Percentiles rank a stretch among this genome's conserved stretches.
These are phyloP conservation scores for Moelleriella libera DNA, from an alignment of 2,329 filamentous ascomycete genomes.

Conservation along the genomic window DNA sequence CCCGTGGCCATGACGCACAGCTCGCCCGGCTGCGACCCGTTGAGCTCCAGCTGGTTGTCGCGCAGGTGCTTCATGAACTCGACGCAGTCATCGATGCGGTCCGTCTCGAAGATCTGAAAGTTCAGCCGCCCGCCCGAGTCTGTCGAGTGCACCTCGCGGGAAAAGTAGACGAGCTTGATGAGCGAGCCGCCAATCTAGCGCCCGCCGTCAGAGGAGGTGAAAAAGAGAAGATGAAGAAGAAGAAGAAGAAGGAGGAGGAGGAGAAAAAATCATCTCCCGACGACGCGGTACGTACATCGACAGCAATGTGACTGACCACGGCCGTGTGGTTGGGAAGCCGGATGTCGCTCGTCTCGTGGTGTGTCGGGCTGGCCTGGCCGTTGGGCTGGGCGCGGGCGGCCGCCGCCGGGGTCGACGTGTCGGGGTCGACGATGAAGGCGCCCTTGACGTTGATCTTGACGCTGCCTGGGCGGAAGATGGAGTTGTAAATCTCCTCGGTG, in stretches of 20 bases:
- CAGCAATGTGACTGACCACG: slow-evolving; percentile 89
- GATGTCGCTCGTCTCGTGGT: slow-evolving; percentile 77
- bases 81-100: slow-evolving; percentile 84
- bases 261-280: too few species aligned
- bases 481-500: slow-evolving; percentile 42
- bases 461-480: slow-evolving; percentile 48
- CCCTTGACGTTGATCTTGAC: slow-evolving; percentile 95
- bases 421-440: slow-evolving; percentile 89
- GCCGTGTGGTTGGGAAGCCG: slow-evolving; percentile 91
- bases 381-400: slow-evolving; percentile 15
- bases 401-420: slow-evolving; percentile 38
- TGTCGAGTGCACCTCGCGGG: slow-evolving; percentile 65
- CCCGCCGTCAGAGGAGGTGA: not conserved
- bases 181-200: slow-evolving; percentile 82
- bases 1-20: slow-evolving; percentile 92
- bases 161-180: slow-evolving; percentile 95
- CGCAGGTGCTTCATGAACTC: slow-evolving; percentile 81
- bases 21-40: slow-evolving; percentile 56
- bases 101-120: slow-evolving; percentile 93
- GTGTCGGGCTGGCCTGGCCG: slow-evolving; percentile 31
- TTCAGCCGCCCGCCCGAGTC: slow-evolving; percentile 82
- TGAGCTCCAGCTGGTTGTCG: slow-evolving; percentile 62
- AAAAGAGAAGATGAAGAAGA: not conserved
- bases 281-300: slow-evolving; percentile 55
- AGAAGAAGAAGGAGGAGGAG: not conserved